phyloP scores from a whole-genome alignment of 768 basidiomycete genomes.

The Mrakia frigida region DNA sequence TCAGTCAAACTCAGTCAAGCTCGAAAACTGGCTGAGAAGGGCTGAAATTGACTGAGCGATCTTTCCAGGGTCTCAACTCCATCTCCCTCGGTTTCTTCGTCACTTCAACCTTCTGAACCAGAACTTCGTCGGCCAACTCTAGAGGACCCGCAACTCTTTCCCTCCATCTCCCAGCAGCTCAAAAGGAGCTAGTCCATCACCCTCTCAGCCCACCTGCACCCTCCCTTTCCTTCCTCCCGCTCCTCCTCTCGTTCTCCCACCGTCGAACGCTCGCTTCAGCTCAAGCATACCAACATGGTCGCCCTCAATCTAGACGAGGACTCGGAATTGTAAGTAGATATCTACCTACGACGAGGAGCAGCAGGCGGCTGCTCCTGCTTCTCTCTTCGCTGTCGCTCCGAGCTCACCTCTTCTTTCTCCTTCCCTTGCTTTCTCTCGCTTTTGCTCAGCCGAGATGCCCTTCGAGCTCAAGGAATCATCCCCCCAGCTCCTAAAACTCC shows the following conservation, averaged over 20 bases:
- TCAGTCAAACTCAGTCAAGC: too few relatives aligned
- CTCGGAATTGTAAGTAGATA: constrained; percentile 78
- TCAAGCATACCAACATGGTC: constrained; percentile 3
- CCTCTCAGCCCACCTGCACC: not conserved
- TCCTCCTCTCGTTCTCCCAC: not conserved
- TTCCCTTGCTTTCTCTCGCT: constrained; percentile 18
- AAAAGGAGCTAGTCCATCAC: too few relatives aligned
- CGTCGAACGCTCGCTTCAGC: not conserved
- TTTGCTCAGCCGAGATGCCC: constrained; percentile 74
- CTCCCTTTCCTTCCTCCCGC: not conserved
- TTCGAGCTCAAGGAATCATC: constrained; percentile 86
- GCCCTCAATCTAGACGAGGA: constrained; percentile 72
- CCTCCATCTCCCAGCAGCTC: not conserved
- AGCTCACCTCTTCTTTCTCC: constrained; percentile 4
- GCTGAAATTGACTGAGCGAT: too few relatives aligned
- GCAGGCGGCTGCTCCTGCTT: not conserved
- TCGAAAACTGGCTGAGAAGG: too few relatives aligned
- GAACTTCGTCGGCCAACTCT: not conserved
- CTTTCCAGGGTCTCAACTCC: too few relatives aligned
- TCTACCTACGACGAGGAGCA: not conserved
- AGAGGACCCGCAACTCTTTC: not conserved
- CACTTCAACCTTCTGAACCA: not conserved
- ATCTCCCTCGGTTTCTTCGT: not conserved
- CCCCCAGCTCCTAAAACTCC: not conserved
- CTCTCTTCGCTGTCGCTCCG: too few relatives aligned